Evolutionary conservation across 345 rosid genomes (phyloP).

Genomic region (Cardamine occulta): DNA sequence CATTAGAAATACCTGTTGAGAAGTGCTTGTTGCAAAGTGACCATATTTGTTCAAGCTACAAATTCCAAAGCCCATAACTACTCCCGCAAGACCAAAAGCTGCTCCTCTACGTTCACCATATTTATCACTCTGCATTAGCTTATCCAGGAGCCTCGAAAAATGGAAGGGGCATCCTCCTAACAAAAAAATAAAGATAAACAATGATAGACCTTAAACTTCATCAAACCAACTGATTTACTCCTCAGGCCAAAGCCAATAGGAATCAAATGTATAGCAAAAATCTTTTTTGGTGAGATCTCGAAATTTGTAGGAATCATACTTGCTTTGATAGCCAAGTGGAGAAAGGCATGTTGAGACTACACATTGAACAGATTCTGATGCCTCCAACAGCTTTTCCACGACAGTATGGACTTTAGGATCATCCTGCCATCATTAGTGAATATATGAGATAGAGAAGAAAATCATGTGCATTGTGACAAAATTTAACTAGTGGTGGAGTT

Average conservation of each 20-base stretch:
- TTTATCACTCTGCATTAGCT: conserved; percentile 86
- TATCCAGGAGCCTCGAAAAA: conserved; percentile 77
- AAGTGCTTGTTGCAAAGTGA: conserved; percentile 66
- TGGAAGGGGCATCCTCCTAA: conserved; percentile 77
- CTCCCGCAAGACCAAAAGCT: conserved; percentile 98
- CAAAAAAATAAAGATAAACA: conserved; percentile 20
- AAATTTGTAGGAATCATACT: conserved; percentile 52
- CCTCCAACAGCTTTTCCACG: too few relatives aligned
- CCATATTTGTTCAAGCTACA: conserved; percentile 83
- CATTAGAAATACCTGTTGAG: conserved; percentile 65
- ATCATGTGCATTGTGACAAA: neutral
- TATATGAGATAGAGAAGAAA: conserved; percentile 30
- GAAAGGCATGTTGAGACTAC: too few relatives aligned
- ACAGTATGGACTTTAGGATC: conserved; percentile 94
- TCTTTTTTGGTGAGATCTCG: neutral
- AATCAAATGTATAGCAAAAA: conserved; percentile 25
- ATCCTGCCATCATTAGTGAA: conserved; percentile 59
- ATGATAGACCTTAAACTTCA: conserved; percentile 1
- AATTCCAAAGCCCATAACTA: conserved; percentile 89
- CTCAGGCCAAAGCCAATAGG: conserved; percentile 13
- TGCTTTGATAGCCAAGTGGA: conserved; percentile 52
- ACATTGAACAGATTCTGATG: conserved; percentile 97
- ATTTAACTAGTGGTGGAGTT: conserved; percentile 8
- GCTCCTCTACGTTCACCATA: conserved; percentile 98
- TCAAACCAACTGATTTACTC: neutral